Evolutionary conservation across 2,329 filamentous ascomycete genomes (phyloP).

Genomic region (Xylariaceae sp.): DNA sequence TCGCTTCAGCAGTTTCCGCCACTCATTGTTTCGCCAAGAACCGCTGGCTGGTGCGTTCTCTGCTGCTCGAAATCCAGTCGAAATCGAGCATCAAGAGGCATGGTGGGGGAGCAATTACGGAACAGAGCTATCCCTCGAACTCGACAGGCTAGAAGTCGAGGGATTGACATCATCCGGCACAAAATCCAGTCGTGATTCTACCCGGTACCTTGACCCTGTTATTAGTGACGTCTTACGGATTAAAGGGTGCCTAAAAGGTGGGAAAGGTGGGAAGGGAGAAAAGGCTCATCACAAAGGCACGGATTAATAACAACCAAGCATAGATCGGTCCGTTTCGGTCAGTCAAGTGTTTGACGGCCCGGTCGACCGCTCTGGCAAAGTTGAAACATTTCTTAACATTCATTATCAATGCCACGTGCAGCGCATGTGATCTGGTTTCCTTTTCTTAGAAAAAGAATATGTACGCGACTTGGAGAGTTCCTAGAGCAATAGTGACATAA

Average conservation of each 20-base stretch:
- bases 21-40: conserved; percentile 3
- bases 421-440: not conserved
- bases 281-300: not conserved
- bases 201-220: too few relatives aligned
- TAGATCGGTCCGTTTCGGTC: not conserved
- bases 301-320: not conserved
- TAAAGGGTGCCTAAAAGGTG: not conserved
- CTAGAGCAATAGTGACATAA: not conserved
- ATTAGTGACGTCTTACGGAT: not conserved
- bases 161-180: not conserved
- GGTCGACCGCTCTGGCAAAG: not conserved
- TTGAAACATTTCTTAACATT: too few relatives aligned
- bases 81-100: not conserved
- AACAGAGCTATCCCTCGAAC: not conserved
- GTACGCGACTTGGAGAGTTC: not conserved
- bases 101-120: not conserved
- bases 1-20: conserved; percentile 10
- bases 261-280: too few relatives aligned
- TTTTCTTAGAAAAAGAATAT: not conserved
- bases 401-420: too few relatives aligned
- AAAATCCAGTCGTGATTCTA: too few relatives aligned
- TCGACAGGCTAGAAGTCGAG: not conserved
- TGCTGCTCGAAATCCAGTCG: not conserved
- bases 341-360: not conserved
- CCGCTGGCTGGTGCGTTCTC: not conserved